phyloP scores from a whole-genome alignment of 2,329 filamentous ascomycete species.

The Mycosphaerella arachidis region DNA sequence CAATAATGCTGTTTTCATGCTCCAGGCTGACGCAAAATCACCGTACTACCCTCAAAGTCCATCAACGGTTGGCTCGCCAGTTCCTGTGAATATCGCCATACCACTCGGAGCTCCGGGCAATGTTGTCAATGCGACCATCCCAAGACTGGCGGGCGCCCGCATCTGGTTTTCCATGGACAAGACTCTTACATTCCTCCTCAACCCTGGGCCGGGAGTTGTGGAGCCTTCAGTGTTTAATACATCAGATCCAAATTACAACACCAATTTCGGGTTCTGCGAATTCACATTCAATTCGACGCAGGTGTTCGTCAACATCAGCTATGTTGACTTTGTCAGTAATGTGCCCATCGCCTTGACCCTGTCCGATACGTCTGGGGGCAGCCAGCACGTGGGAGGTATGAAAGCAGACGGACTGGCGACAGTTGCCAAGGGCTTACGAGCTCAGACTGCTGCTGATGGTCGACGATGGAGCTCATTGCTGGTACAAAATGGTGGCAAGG shows the following conservation, averaged over 20 bases:
- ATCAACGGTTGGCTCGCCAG: conserved; percentile 30
- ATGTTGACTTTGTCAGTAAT: conserved; percentile 38
- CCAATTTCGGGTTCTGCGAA: conserved; percentile 44
- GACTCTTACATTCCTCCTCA: conserved; percentile 33
- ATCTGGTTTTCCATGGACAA: conserved; percentile 35
- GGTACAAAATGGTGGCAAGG: conserved; percentile 35
- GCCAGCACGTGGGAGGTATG: conserved; percentile 56
- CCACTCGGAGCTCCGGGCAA: conserved; percentile 37
- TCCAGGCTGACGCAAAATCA: conserved; percentile 34
- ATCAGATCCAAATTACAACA: conserved; percentile 43
- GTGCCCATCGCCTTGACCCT: conserved; percentile 40
- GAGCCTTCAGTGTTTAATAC: conserved; percentile 36
- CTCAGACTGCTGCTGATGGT: conserved; percentile 54
- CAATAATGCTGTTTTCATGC: conserved; percentile 31
- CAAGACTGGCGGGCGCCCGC: conserved; percentile 35
- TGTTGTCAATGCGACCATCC: conserved; percentile 32
- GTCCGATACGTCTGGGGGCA: conserved; percentile 34
- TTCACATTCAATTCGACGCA: conserved; percentile 47
- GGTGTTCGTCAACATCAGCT: conserved; percentile 44
- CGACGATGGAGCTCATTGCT: conserved; percentile 60
- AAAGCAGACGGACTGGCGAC: conserved; percentile 52
- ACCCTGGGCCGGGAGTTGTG: conserved; percentile 35
- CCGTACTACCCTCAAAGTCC: conserved; percentile 35
- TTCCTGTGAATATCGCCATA: conserved; percentile 42
- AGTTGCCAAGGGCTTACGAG: conserved; percentile 51